Base-by-base conservation (phyloP, 1,284 basidiomycete genomes). In the Athelia sp. region DNA sequence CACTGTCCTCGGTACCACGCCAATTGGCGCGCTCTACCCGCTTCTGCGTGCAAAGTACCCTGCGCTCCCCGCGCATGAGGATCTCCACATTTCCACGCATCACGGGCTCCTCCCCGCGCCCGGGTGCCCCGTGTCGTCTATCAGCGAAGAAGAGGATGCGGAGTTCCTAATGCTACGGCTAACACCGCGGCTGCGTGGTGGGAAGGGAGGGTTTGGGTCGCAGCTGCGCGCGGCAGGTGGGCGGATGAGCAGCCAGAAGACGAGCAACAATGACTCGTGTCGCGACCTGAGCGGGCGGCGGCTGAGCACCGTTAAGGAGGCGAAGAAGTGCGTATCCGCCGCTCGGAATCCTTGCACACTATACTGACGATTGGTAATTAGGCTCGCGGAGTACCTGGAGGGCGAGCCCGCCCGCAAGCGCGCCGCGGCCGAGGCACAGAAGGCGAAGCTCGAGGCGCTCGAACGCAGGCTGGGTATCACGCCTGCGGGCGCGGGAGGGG, bases 191-290 rank as follows among this genome's bases (percentile, higher is more conserved):
- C 64, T 96, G 10, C 75, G 76, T 10, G 96, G 96, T 52, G 97
- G 97, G 44, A 99, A 99, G 69, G 96, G 97, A 62, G 96, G 96
- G 46, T 99, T 99, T 63, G 96, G 97, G 8, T 90, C 89, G 21
- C 94, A 98, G 75, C 78, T 99, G 55, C 83, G 96, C 63, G 96
- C 97, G 0, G 94, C 95, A 18, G 96, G 96, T 57, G 96, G 96
- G 9, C 83, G 95, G 38, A 99, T 99, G 97, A 93, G 90, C 60
- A 90, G 87, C 57, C 87, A 93, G 72, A 96, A 95, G 76, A 92
- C 90, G 34, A 91, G 78, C 62, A 98, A 98, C 70, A 94, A 93
- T 58, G 95, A 98, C 66, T 91, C 90, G 8, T 99, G 96, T 67
- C 75, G 96, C 42, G 97, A 99, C 63, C 75, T 99, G 45, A 93